Evolutionary conservation across 1,284 basidiomycete species (phyloP), one percentile per base, ranked within the genome.

Genomic region (Cystobasidium pallidum): DNA sequence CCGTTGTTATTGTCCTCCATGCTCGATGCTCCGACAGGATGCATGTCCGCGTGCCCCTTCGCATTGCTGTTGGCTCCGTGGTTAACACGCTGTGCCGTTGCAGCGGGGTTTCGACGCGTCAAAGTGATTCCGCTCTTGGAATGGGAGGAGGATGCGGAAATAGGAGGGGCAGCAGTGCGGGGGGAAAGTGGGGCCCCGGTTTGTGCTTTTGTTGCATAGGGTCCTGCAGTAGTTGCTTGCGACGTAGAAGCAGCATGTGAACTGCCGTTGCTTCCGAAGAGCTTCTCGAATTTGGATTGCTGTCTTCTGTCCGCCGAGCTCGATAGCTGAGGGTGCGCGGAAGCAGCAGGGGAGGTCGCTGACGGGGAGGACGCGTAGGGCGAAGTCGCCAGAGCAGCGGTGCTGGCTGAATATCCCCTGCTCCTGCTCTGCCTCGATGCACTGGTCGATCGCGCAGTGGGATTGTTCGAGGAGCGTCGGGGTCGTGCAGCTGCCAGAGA

Each of bases 211-310:
- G 15, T 28, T 10, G 21, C 24, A 17, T 51, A 57, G n/a, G 36
- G 7, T 6, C 30, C 32, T 1, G 30, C 32, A 34, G 19, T 57
- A 10, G 17, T 19, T 13, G 11, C 15, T 8, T 8, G 43, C 4
- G 54, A 57, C n/a, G 54, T 34, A 21, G 54, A 34, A 34, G 58
- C 47, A 36, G 24, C 36, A 39, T 39, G 34, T 11, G 26, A 19
- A 51, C 8, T 49, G 43, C 41, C 39, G 21, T 36, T 64, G 21
- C 58, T 36, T 41, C 62, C 62, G 21, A 64, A 64, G 21, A 64
- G 62, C 47, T 32, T 64, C 62, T 64, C 62, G 30, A 64, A 64
- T 30, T 64, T 64, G 32, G 62, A 32, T 36, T 64, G 58, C 58
- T 61, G 62, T 47, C 62, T n/a, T 21, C 21, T 64, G 11, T 64